These are phyloP conservation scores for Pseudogymnoascus sp. DNA, from an alignment of 2,329 filamentous ascomycete species.

Conservation along the genomic window DNA sequence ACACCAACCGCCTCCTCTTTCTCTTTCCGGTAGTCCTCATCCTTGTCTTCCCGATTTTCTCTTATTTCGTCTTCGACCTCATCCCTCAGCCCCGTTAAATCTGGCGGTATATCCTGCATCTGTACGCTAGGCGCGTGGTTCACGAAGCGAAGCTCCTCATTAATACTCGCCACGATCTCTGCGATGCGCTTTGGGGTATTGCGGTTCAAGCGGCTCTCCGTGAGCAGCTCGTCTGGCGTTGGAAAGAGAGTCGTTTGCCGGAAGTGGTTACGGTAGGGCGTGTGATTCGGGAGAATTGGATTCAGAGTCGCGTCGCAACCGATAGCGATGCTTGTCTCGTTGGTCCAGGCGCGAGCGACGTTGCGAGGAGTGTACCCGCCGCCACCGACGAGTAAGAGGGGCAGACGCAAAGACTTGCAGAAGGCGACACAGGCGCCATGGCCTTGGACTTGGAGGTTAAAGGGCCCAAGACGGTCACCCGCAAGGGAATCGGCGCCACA, in stretches of 20 bases:
- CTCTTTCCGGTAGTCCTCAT: conserved; percentile 43
- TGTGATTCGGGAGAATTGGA: conserved; percentile 65
- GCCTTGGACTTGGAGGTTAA: conserved; percentile 92
- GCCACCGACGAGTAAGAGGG: conserved; percentile 84
- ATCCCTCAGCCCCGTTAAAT: conserved; percentile 58
- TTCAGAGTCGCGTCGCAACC: conserved; percentile 61
- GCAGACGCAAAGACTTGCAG: conserved; percentile 71
- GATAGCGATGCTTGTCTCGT: conserved; percentile 88
- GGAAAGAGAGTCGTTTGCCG: conserved; percentile 77
- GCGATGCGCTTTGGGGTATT: conserved; percentile 69
- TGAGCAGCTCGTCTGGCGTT: conserved; percentile 62
- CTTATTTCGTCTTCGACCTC: conserved; percentile 60
- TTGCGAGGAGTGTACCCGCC: conserved; percentile 96
- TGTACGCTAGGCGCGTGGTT: conserved; percentile 80
- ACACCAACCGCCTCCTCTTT: conserved; percentile 50
- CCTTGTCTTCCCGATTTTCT: conserved; percentile 52
- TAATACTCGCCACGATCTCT: conserved; percentile 67
- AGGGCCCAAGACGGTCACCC: conserved; percentile 85
- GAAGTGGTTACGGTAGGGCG: conserved; percentile 84
- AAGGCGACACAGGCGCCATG: conserved; percentile 87
- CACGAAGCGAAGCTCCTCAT: conserved; percentile 80
- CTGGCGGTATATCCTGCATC: conserved; percentile 69
- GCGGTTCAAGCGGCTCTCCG: conserved; percentile 61
- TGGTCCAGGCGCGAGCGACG: conserved; percentile 92
- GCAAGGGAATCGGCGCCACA: conserved; percentile 93